Base-by-base conservation (phyloP, 2,329 filamentous ascomycete species). In the Pyricularia pennisetigena region DNA sequence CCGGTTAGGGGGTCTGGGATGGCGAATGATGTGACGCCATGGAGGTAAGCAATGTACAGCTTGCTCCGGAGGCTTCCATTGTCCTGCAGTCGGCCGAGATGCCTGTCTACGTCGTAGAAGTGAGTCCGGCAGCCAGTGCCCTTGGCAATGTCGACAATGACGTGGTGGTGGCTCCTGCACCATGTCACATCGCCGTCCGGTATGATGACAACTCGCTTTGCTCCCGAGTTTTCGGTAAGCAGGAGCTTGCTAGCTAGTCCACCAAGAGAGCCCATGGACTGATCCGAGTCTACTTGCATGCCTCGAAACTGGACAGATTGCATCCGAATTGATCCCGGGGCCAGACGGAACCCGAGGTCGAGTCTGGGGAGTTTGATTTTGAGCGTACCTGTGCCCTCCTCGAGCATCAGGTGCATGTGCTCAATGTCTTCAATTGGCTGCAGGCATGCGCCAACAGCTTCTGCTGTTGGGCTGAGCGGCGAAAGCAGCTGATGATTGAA, bases 11-110 rank as follows among this genome's bases (percentile, higher is more conserved):
- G 75, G 70, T 88, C 86, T 0, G 82, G 81, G 0, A 86, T 73
- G 28, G 78, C 83, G 65, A 80, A 79, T 0, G 85, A 84, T 0
- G 86, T 88, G 0, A 87, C 68, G 0, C 82, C 85, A 70, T 89
- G 85, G 0, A 89, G 73, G 32, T 83, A 83, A 8, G 77, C 77
- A 0, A 86, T 75, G n/a, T 81, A 79, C 0, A 90, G 75, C 67
- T 83, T 85, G 73, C 83, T 85, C 12, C 81, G 78, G 0, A 87
- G 65, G 14, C 76, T 83, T 0, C 82, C 82, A 69, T 82, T 84
- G 23, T 85, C 83, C 0, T 78, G 69, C 0, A 90, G 72, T 2
- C 82, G 77, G 0, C 85, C 81, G 0, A 90, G 79, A 1, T 74
- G 74, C 0, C 70, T 62, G 69, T 90, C 83, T 0, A 90, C 72